A percentile compares a stretch with the other conserved stretches of the same genome.
phyloP scores from a whole-genome alignment of 306 rosid genomes.

The Hippophae tibetana region DNA sequence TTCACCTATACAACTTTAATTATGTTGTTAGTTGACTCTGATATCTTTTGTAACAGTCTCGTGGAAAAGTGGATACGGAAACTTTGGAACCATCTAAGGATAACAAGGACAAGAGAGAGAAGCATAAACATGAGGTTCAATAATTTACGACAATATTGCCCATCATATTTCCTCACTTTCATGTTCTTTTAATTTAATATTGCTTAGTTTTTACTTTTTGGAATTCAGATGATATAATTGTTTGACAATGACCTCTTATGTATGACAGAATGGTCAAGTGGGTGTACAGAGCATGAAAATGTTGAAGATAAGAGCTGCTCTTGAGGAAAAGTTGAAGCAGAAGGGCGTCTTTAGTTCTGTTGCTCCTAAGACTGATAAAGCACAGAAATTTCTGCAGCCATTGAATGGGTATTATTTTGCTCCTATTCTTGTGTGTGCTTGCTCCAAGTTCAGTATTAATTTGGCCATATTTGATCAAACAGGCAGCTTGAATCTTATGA shows the following conservation, averaged over 20 bases:
- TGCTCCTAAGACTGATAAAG: constrained; percentile 39
- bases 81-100: constrained; percentile 36
- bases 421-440: constrained; percentile 2
- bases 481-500: constrained; percentile 66
- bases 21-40: constrained; percentile 2
- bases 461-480: constrained; percentile 18
- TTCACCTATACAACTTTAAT: background rate
- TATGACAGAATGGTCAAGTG: constrained; percentile 49
- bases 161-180: background rate
- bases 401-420: constrained; percentile 53
- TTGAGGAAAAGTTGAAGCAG: constrained; percentile 65
- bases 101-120: constrained; percentile 30
- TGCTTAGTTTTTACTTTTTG: constrained; percentile 4
- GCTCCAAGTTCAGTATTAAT: constrained; percentile 22
- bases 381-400: constrained; percentile 40
- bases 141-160: no score
- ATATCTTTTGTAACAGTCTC: constrained; percentile 15
- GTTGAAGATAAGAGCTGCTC: constrained; percentile 74
- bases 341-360: constrained; percentile 45
- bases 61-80: constrained; percentile 17
- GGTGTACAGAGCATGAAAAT: constrained; percentile 64
- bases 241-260: constrained; percentile 17
- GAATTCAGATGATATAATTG: constrained; percentile 11
- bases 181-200: background rate
- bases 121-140: constrained; percentile 44